Evolutionary conservation across 257 asterid genomes (phyloP).

Genomic region (Forsythia suspensa): DNA sequence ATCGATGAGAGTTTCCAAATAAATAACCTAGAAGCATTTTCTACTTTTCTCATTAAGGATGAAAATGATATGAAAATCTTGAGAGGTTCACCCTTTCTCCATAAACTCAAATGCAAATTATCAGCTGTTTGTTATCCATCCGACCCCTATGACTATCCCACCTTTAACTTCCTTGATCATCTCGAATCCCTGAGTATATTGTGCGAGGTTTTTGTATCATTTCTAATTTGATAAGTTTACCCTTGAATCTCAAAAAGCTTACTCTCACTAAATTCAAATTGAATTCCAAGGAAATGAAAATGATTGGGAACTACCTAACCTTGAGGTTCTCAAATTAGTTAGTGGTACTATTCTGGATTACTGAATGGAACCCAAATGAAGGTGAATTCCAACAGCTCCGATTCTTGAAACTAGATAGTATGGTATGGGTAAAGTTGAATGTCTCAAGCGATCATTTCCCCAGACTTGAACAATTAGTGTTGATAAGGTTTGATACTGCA

Average conservation of each 20-base stretch:
- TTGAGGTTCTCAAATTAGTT: conserved; percentile 18
- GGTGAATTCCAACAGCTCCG: no score
- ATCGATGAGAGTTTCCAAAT: not conserved
- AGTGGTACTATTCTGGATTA: not conserved
- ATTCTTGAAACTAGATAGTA: no score
- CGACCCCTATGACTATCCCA: not conserved
- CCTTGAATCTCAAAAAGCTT: conserved; percentile 16
- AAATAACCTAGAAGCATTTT: conserved; percentile 22
- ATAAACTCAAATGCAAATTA: not conserved
- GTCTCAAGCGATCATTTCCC: conserved; percentile 14
- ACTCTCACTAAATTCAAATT: not conserved
- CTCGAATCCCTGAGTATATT: conserved; percentile 13
- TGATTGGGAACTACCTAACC: no score
- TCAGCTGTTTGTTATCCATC: no score
- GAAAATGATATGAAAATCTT: conserved; percentile 19
- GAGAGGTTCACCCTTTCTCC: conserved; percentile 10
- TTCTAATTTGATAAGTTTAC: not conserved
- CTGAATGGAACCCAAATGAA: no score
- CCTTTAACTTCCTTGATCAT: not conserved
- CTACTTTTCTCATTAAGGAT: not conserved
- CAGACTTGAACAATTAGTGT: not conserved
- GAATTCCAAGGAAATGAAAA: no score
- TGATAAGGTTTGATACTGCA: no score
- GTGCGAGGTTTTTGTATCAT: no score
- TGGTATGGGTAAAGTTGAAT: not conserved